Evolutionary conservation across 768 basidiomycete genomes (phyloP), one percentile per base, ranked within the genome.

Genomic region (Exidia glandulosa): DNA sequence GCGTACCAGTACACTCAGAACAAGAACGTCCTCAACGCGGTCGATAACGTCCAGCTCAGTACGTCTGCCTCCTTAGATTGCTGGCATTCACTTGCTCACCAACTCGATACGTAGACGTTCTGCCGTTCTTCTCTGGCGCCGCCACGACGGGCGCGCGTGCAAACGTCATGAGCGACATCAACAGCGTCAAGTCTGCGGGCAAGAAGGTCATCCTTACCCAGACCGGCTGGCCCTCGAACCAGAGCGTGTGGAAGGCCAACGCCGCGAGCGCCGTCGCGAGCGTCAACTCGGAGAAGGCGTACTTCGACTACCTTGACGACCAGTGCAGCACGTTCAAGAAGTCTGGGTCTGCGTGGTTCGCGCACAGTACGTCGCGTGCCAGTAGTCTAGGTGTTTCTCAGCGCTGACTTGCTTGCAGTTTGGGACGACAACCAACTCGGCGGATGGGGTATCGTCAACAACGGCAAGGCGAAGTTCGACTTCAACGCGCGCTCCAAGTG

Each of bases 171-270:
- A 29, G 45, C n/a, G 47, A 55, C 30, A 25, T 50, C 27, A 31
- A 55, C 36, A n/a, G 14, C 12, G 9, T 52, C 27, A n/a, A 59
- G 23, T 3, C 19, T 9, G 56, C 59, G 12, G n/a, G 27, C 45
- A 59, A 59, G 32, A 59, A 59, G 36, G 27, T 59, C 23, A 57
- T 55, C 25, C 10, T 37, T 3, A 57, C 34, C 32, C 54, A 63
- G 58, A 59, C 59, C 16, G 64, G 66, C 34, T 67, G 66, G 66
- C 66, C 66, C 3, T 61, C 57, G 13, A 66, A 61, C 56, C 55
- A 62, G 14, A 54, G 63, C 4, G 57, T 63, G 6, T 66, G 63
- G 63, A 34, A 58, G n/a, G 56, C 66, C 23, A 67, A 67, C 56
- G 57, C 45, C 27, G 37, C 41, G 30, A 59, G 48, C 19, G 66